A percentile compares a stretch with the other conserved stretches of the same genome.
phyloP scores from a whole-genome alignment of 179 eudicot species.

The Vitellaria paradoxa region DNA sequence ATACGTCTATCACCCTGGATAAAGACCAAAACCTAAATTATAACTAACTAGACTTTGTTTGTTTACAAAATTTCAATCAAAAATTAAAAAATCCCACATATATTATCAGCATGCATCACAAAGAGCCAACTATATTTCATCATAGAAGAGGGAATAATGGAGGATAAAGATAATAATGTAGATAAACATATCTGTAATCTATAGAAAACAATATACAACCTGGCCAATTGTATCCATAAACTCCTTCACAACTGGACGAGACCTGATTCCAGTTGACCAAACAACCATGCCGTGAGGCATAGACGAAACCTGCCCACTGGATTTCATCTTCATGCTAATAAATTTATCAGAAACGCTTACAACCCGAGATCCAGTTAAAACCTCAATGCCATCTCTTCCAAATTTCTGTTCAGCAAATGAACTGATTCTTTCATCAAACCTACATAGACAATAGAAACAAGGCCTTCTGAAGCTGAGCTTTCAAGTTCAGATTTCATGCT shows the following conservation, averaged over 20 bases:
- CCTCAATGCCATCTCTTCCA: constrained; percentile 81
- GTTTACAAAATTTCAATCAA: background rate
- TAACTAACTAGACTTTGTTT: background rate
- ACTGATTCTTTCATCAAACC: constrained; percentile 94
- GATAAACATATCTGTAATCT: constrained; percentile 6
- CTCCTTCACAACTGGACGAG: constrained; percentile 80
- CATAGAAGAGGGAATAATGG: background rate
- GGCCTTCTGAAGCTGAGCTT: background rate
- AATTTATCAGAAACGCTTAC: constrained; percentile 52
- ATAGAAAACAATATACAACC: constrained; percentile 31
- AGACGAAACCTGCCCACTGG: constrained; percentile 44
- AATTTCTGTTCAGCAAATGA: constrained; percentile 80
- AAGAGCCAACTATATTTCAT: background rate
- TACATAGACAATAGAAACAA: constrained; percentile 25
- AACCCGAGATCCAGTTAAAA: constrained; percentile 74
- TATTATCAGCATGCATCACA: background rate
- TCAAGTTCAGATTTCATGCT: background rate
- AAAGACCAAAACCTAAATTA: background rate
- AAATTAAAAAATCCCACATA: background rate
- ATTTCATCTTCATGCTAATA: constrained; percentile 56
- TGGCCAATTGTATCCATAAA: constrained; percentile 93
- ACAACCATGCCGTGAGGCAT: constrained; percentile 84
- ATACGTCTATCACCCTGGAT: constrained; percentile 67
- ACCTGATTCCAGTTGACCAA: constrained; percentile 91
- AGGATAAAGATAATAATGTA: background rate